Conservation (phyloP, 1,139 yeast genomes). For the Protomyces arabidopsidicola region DNA sequence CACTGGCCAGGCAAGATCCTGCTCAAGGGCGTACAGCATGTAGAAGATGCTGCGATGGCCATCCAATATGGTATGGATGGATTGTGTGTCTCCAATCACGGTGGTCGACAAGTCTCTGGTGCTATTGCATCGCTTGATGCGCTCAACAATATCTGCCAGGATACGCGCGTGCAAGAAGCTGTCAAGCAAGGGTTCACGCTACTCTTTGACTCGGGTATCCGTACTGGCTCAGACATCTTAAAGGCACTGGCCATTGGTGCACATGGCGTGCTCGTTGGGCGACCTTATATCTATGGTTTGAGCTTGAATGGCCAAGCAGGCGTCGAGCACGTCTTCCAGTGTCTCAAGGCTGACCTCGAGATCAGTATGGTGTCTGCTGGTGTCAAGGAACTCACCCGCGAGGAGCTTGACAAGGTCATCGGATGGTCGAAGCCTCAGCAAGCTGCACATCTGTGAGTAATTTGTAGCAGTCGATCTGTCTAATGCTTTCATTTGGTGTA, state of each 20-base stretch:
- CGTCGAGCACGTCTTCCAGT: conserved; percentile 48
- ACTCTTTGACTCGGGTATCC: conserved; percentile 67
- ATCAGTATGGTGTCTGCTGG: conserved; percentile 33
- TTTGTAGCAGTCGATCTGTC: background rate
- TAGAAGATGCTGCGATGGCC: conserved; percentile 61
- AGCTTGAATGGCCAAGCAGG: conserved; percentile 73
- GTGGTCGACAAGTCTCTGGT: conserved; percentile 74
- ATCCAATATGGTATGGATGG: conserved; percentile 61
- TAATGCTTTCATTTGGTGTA: too few relatives aligned
- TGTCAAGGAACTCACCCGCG: conserved; percentile 15
- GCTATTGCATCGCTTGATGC: conserved; percentile 64
- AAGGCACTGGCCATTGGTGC: conserved; percentile 75
- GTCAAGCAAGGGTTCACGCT: conserved; percentile 50
- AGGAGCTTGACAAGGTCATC: conserved; percentile 7
- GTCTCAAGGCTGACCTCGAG: conserved; percentile 33
- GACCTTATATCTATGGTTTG: conserved; percentile 72
- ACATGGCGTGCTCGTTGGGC: conserved; percentile 68
- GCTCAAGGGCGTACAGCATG: conserved; percentile 66
- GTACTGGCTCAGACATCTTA: conserved; percentile 65
- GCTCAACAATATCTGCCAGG: conserved; percentile 57
- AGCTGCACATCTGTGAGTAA: background rate
- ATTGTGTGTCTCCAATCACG: conserved; percentile 69
- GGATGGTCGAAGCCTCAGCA: background rate
- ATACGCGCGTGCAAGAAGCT: conserved; percentile 34
- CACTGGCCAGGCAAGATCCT: conserved; percentile 48